Base-by-base conservation (phyloP, 306 rosid genomes). In the Vicia villosa region DNA sequence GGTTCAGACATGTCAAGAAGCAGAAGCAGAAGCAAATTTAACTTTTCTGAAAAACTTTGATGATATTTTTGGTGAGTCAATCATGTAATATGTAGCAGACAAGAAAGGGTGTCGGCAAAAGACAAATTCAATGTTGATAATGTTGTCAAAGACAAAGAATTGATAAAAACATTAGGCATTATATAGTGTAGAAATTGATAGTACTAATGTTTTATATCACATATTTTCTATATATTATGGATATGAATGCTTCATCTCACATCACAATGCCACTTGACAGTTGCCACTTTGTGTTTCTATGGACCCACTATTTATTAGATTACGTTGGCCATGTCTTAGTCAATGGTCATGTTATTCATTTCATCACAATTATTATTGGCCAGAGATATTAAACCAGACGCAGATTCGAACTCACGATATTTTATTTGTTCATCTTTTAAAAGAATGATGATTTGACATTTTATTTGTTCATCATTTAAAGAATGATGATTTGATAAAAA, bases 1-100 rank as follows among this genome's bases (percentile, higher is more conserved):
- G 66, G 78, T 16, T 90, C 84, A 1, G 96, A 84, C 96, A 92
- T 87, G 73, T 72, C 22, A 19, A 52, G 46, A 57, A 43, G 13
- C 8, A 56, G 37, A 38, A 11, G 42, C 34, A 12, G 14, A 32
- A 54, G 26, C 50, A 32, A 54, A 63, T 40, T 63, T 19, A 50
- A 60, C 15, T 4, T 8, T 2, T 12, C 32, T 21, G 37, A 0
- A 0, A 73, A 73, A 43, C 42, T 38, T 32, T 26, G n/a, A 22
- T 57, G 19, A 15, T 60, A 34, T 49, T 63, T 51, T 45, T 5
- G 50, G 15, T 24, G 47, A 64, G 67, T 11, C 52, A 37, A 24
- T 75, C 69, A 68, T 50, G 20, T 21, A 6, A 34, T 59, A 30
- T 66, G 49, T 42, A 63, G 49, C 19, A 10, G 60, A 65, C 78